These are phyloP conservation scores for Coniella vitis DNA, from an alignment of 2,329 filamentous ascomycete species.

Conservation along the genomic window DNA sequence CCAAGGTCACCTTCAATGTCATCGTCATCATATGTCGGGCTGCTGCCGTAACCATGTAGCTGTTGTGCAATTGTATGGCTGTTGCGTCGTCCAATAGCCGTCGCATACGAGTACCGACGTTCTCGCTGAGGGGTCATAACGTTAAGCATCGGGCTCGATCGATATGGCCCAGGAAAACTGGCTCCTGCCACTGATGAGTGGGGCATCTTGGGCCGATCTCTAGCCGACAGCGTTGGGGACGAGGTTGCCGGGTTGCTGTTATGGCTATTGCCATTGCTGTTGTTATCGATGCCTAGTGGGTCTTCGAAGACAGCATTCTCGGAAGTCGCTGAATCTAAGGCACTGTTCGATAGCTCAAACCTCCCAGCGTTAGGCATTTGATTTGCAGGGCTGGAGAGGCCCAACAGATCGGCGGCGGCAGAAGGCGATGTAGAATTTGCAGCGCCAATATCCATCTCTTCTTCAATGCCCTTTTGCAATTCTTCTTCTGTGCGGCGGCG, in stretches of 20 bases:
- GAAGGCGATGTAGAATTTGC: slow-evolving; percentile 47
- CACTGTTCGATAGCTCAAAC: slow-evolving; percentile 55
- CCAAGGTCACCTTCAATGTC: slow-evolving; percentile 88
- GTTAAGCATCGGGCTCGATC: slow-evolving; percentile 28
- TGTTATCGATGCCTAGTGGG: slow-evolving; percentile 11
- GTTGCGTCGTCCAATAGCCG: slow-evolving; percentile 38
- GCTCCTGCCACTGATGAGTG: slow-evolving; percentile 19
- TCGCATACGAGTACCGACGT: slow-evolving; percentile 48
- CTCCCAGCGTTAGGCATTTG: slow-evolving; percentile 69
- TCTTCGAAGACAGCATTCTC: slow-evolving; percentile 32
- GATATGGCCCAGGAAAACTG: slow-evolving; percentile 36
- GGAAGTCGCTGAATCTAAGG: slow-evolving; percentile 34
- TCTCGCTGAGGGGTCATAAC: slow-evolving; percentile 40
- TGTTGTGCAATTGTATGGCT: slow-evolving; percentile 47
- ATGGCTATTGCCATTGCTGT: neutral
- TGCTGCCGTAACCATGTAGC: slow-evolving; percentile 33
- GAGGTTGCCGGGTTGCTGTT: slow-evolving; percentile 13
- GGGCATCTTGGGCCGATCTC: slow-evolving; percentile 19
- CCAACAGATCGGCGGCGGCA: slow-evolving; percentile 63
- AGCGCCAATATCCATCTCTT: slow-evolving; percentile 88
- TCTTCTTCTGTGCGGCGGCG: slow-evolving; percentile 54
- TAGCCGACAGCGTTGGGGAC: slow-evolving; percentile 9
- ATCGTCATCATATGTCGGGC: slow-evolving; percentile 51
- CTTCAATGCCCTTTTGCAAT: slow-evolving; percentile 50
- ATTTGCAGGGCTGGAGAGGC: slow-evolving; percentile 52